Percentiles rank a stretch among this genome's conserved stretches.
Conservation (phyloP, 2,329 filamentous ascomycete genomes). For the Clarireedia homoeocarpa region DNA sequence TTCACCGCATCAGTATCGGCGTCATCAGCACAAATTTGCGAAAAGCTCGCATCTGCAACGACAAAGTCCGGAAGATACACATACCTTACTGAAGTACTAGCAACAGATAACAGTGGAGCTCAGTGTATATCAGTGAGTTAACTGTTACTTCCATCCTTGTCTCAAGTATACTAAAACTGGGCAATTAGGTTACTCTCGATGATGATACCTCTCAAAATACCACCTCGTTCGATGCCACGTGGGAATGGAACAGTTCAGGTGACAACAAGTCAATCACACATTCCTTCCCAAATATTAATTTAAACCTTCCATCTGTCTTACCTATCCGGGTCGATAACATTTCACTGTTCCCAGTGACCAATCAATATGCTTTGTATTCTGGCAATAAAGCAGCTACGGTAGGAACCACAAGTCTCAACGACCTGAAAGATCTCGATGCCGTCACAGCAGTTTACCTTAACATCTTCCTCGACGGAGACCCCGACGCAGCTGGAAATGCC, state of each 20-base stretch:
- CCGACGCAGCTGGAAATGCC: not conserved
- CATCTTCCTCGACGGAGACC: not conserved
- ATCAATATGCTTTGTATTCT: not conserved
- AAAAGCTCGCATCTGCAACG: not conserved
- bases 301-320: not conserved
- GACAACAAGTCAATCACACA: not conserved
- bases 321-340: not conserved
- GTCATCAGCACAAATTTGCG: not conserved
- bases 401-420: not conserved
- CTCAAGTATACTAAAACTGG: not conserved
- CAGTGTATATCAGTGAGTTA: not conserved
- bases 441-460: not conserved
- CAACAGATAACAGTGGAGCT: not conserved
- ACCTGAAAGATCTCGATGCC: not conserved
- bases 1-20: not conserved
- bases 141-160: not conserved
- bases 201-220: not conserved
- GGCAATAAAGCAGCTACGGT: not conserved
- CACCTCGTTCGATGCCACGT: not conserved
- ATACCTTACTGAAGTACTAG: not conserved
- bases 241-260: not conserved
- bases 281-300: not conserved
- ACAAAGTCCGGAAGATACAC: constrained; percentile 3
- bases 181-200: not conserved
- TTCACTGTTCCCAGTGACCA: not conserved